Conservation (phyloP, 495 filamentous ascomycete genomes). For the Trichocladium uniseriatum region DNA sequence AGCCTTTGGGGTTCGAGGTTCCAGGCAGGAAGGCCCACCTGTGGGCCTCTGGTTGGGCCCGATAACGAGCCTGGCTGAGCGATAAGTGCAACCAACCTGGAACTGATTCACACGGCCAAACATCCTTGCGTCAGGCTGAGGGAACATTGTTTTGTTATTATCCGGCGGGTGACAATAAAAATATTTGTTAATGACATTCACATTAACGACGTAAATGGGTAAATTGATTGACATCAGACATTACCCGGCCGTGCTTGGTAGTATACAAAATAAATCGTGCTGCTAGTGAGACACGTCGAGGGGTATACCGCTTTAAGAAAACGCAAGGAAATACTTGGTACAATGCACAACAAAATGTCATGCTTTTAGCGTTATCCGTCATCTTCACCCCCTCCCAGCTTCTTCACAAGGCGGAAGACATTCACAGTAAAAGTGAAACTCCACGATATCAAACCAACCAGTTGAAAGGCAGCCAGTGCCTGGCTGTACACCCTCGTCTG, state of each 20-base stretch:
- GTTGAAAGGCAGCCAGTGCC: slow-evolving; percentile 67
- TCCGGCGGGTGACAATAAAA: no score
- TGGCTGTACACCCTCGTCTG: slow-evolving; percentile 61
- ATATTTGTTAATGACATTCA: no score
- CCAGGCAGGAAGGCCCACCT: slow-evolving; percentile 9
- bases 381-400: slow-evolving; percentile 51
- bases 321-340: not conserved
- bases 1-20: not conserved
- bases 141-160: no score
- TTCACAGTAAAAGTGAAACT: slow-evolving; percentile 81
- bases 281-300: not conserved
- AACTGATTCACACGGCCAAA: not conserved
- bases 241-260: not conserved
- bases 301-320: not conserved
- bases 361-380: not conserved
- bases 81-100: not conserved
- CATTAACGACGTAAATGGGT: no score
- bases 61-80: not conserved
- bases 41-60: not conserved
- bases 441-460: slow-evolving; percentile 83
- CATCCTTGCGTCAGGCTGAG: no score
- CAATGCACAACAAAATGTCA: not conserved
- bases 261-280: slow-evolving; percentile 1
- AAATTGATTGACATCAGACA: no score
- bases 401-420: slow-evolving; percentile 75